Base-by-base conservation (phyloP, 768 basidiomycete species). In the Boletus coccyginus region DNA sequence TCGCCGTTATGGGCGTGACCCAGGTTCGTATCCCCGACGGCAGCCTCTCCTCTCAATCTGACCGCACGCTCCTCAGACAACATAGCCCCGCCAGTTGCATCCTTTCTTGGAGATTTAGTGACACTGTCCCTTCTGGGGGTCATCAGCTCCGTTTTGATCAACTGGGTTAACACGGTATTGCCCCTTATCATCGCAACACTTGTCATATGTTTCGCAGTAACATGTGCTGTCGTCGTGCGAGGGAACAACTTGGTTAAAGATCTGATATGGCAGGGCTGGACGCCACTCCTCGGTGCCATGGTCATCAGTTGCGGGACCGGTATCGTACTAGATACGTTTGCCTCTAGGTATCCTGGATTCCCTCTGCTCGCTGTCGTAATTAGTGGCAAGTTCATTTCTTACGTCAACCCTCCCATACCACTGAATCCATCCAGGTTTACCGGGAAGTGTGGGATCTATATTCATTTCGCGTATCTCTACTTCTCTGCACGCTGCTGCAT, bases 401-500 rank as follows among this genome's bases (percentile, higher is more conserved):
- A 24, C 27, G 36, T 35, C 38, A 12, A 29, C 42, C 44, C 36
- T 32, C 21, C 39, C 48, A 45, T 48, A 7, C 36, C 40, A 29
- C 53, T 48, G 31, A 55, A 31, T 17, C 36, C 41, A 38, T 29
- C 2, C 60, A 87, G 90, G 92, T 48, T 73, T 99, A 14, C 90
- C 94, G 0, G 96, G 95, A 12, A 86, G 88, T 41, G 88, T 94
- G 4, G 95, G 95, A 4, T 87, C 92, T 14, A 93, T 98, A 63
- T 86, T 92, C 59, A 87, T 94, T 38, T 97, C 95, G 2, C 83
- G 97, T 9, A 77, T 97, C 6, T 96, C 94, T 1, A 98, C 97
- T 0, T 78, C 87, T 0, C 77, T 98, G 21, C 97, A 99, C 59
- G 78, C 81, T 5, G 56, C 64, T 10, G 58, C 53, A 19, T 59